Evolutionary conservation across 331 rosid genomes (phyloP).

Genomic region (Cydonia oblonga): DNA sequence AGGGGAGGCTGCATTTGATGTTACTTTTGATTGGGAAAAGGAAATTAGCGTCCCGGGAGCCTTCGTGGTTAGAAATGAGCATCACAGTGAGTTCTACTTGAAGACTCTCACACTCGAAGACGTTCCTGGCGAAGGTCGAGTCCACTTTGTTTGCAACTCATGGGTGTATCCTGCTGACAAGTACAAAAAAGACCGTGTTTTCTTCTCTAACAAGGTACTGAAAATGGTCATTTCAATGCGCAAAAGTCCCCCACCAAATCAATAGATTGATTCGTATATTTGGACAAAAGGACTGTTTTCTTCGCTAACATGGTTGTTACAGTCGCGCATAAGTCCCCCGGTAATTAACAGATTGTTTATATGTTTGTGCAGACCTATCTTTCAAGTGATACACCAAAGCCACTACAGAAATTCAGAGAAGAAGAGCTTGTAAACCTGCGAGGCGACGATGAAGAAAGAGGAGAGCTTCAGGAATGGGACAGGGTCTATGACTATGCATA

Average conservation of each 20-base stretch:
- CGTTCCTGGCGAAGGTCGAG: conserved; percentile 33
- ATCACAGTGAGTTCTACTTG: conserved; percentile 27
- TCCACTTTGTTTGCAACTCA: conserved; percentile 45
- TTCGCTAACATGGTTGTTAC: too few relatives aligned
- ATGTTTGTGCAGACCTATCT: conserved; percentile 25
- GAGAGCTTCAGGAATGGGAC: conserved; percentile 36
- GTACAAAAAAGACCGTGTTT: conserved; percentile 26
- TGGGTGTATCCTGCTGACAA: conserved; percentile 33
- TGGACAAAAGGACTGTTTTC: too few relatives aligned
- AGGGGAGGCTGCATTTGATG: conserved; percentile 10
- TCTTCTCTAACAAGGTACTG: conserved; percentile 37
- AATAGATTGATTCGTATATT: not conserved
- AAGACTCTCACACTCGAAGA: conserved; percentile 35
- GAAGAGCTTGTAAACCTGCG: conserved; percentile 31
- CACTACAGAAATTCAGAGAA: conserved; percentile 23
- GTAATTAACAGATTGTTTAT: too few relatives aligned
- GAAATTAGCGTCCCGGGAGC: conserved; percentile 44
- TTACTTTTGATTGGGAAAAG: conserved; percentile 26
- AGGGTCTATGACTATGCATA: conserved; percentile 41
- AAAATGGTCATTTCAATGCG: not conserved
- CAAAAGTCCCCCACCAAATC: not conserved
- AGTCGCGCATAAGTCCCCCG: too few relatives aligned
- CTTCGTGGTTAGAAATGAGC: conserved; percentile 18
- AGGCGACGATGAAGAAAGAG: conserved; percentile 30
- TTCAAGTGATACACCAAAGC: conserved; percentile 32